A percentile compares a stretch with the other conserved stretches of the same genome.
These are phyloP conservation scores for Parietaria judaica DNA, from an alignment of 306 rosid genomes.

Conservation along the genomic window DNA sequence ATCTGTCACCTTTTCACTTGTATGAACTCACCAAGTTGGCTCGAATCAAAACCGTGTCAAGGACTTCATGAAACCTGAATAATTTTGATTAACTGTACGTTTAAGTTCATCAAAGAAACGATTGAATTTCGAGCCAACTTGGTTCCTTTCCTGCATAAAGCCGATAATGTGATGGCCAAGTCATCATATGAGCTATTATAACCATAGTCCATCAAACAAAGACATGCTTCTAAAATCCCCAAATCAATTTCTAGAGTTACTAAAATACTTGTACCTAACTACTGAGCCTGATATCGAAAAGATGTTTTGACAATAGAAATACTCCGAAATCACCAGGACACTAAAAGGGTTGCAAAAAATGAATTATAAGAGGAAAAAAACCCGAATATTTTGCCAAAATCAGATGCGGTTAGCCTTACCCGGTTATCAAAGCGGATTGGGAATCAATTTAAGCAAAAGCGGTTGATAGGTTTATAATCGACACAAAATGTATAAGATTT, in stretches of 20 bases:
- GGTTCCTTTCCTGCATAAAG: constrained; percentile 56
- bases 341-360: no score
- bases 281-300: neutral
- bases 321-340: neutral
- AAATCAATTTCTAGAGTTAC: neutral
- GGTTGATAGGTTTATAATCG: no score
- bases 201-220: constrained; percentile 7
- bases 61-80: constrained; percentile 65
- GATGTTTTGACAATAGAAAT: neutral
- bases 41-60: constrained; percentile 56
- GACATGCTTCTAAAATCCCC: neutral
- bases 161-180: constrained; percentile 28
- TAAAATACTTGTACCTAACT: neutral
- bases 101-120: constrained; percentile 44
- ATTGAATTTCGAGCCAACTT: constrained; percentile 80
- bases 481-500: no score
- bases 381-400: no score
- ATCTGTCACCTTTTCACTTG: constrained; percentile 9
- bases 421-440: no score
- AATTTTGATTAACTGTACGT: constrained; percentile 36
- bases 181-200: constrained; percentile 8
- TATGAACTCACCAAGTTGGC: constrained; percentile 61
- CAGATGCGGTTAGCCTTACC: no score
- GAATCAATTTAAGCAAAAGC: no score
- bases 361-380: no score